Base-by-base conservation (phyloP, 768 basidiomycete species). In the Trametopsis cervina region DNA sequence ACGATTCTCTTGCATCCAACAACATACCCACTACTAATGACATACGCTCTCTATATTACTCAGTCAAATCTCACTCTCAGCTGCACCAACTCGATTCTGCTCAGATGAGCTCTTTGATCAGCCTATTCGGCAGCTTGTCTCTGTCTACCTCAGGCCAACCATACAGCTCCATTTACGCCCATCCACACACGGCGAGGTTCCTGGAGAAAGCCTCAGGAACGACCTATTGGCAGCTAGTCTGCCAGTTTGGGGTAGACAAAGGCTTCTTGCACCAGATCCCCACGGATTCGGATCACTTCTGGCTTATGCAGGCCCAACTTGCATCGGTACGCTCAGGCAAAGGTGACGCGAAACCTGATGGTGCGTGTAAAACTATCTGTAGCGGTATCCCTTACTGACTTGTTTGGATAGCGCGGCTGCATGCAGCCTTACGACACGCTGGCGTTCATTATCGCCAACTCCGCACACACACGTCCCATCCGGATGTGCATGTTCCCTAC, bases 251-350 rank as follows among this genome's bases (percentile, higher is more conserved):
- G 7, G 61, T 57, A 27, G 72, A 75, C 56, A 82, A 81, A 60
- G 54, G 59, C 29, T 47, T 52, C 27, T 49, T 64, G n/a, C 65
- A 62, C 29, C 59, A 66, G 48, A 13, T 49, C 7, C 53, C 64
- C 25, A 59, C 51, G 13, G 62, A 66, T 37, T 66, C 71, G n/a
- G 81, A 85, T 57, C 68, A 70, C 41, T 85, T 77, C 60, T 85
- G 83, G 83, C 58, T 77, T 40, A 76, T 85, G 75, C 72, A 65
- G 26, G 74, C 73, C 11, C 56, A 66, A 24, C 62, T 78, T 7
- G 68, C 66, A 17, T 22, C 44, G 25, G 2, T 44, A 7, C 29
- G 29, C 9, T 15, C 15, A 15, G 15, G 15, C 15, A 15, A 33
- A 15, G 29, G 29, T 7, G 29, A 33, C 29, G 29, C 15, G 29